Base-by-base conservation (phyloP, 176 grass and related monocot genomes). In the bread wheat (Triticum aestivum) region DNA sequence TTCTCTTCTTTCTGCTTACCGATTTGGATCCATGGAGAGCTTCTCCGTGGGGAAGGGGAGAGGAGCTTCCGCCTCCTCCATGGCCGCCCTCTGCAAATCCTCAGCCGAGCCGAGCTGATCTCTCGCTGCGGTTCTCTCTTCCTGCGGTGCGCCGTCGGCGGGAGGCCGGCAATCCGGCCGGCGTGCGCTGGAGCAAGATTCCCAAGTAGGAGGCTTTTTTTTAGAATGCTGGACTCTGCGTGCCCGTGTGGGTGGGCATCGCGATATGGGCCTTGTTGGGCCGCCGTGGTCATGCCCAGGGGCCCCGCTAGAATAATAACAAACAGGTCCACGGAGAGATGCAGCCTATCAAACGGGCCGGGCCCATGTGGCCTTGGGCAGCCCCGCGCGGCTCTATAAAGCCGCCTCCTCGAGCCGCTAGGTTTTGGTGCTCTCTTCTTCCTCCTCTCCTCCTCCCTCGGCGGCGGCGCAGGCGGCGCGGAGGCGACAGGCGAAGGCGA, bases 1-100 rank as follows among this genome's bases (percentile, higher is more conserved):
- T 71, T 54, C 4, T 5, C 0, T 8, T 77, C 8, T 11, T 34
- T 27, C 17, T 5, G 6, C 8, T 77, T 63, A 91, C 89, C 86
- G 81, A 24, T 33, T 54, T 34, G 41, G 32, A 34, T 34, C 64
- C 58, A 14, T 0, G 18, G 41, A 54, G 52, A 91, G 51, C 82
- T 91, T 91, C 23, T 44, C 86, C 24, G 6, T 70, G 39, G 70
- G 77, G 70, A 88, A 52, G 41, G 82, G 49, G 18, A 77, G 41
- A 42, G 41, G 41, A 0, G 0, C 39, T 1, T 78, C 82, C 69
- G 26, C 12, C 82, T 52, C 86, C 69, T 82, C 89, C 82, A 85
- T 91, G 58, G 80, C n/a, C 14, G 8, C 18, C 69, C 69, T 10
- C 42, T 23, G 24, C 29, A 35, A 37, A 56, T 10, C 4, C 42